Evolutionary conservation across 305 asterid genomes (phyloP), one percentile per base, ranked within the genome.

Genomic region (Ilex paraguariensis): DNA sequence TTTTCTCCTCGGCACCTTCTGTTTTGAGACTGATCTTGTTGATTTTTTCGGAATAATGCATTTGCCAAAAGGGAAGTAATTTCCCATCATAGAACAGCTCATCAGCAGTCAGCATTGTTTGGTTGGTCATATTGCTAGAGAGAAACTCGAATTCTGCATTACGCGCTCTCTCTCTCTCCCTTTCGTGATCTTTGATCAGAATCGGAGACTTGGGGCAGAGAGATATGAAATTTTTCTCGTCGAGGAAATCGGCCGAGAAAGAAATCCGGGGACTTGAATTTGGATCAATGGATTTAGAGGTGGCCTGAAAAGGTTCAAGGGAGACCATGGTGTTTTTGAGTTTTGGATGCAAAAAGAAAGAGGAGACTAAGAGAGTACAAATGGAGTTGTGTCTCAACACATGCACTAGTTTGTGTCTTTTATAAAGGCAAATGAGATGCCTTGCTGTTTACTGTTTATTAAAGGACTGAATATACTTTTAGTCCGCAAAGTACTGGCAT

Each of bases 211-310:
- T 73, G 3, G 95, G 96, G 46, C 72, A 73, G 31, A 86, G 82
- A 69, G 95, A 84, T 72, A 86, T 88, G 84, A 83, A 88, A 77
- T 75, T 74, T 59, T 40, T 72, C 45, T 83, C 96, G 70, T 88
- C 95, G 32, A 86, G 86, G 58, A 88, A 88, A n/a, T 91, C 98
- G 13, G 86, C 74, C 14, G 98, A 91, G 87, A 91, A 91, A 6
- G 96, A 91, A 36, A 85, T 82, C 7, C 96, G 78, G 2, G 95
- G 96, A 72, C 90, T 71, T 7, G 84, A 77, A 46, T 5, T 64
- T 7, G 79, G 58, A 44, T 79, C 88, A 2, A 31, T 48, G 53
- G 60, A 48, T 60, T 58, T 62, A 44, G 76, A 13, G 32, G 62
- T 32, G 13, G 67, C 39, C 56, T 75, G 75, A 30, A 61, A 59